phyloP scores from a whole-genome alignment of 441 rosid species.

The Rhodomyrtus psidioides region DNA sequence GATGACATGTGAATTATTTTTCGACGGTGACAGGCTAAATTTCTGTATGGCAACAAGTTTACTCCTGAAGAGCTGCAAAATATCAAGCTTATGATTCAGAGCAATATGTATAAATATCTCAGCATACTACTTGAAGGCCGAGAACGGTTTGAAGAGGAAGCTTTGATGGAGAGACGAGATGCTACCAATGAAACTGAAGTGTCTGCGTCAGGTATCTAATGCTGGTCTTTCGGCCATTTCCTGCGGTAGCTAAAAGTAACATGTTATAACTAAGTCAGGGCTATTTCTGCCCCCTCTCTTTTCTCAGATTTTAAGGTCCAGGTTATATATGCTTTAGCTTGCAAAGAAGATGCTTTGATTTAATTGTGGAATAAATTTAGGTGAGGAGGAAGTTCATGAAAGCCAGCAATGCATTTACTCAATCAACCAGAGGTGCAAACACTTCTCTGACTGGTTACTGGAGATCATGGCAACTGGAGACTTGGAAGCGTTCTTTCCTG shows the following conservation, averaged over 20 bases:
- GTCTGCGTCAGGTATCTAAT: background rate
- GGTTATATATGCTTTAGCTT: background rate
- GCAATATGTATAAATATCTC: constrained; percentile 95
- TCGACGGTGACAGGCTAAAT: constrained; percentile 68
- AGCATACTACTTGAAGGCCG: constrained; percentile 96
- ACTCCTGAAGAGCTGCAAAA: constrained; percentile 77
- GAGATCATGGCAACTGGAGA: constrained; percentile 98
- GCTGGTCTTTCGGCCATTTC: background rate
- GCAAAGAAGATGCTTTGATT: background rate
- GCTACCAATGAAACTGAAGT: constrained; percentile 35
- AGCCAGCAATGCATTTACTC: constrained; percentile 50
- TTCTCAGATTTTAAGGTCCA: background rate
- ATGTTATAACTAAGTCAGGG: background rate
- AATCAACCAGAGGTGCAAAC: constrained; percentile 93
- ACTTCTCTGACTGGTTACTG: constrained; percentile 97
- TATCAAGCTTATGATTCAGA: constrained; percentile 96
- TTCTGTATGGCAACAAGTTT: constrained; percentile 90
- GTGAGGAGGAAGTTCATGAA: background rate
- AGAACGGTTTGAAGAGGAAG: constrained; percentile 98
- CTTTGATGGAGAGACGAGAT: constrained; percentile 31
- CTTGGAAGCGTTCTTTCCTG: constrained; percentile 96
- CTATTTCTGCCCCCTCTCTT: background rate
- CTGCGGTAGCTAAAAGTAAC: background rate
- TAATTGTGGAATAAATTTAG: background rate
- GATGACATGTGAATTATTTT: background rate